phyloP scores from a whole-genome alignment of 2,329 filamentous ascomycete genomes.

The Canariomyces notabilis region DNA sequence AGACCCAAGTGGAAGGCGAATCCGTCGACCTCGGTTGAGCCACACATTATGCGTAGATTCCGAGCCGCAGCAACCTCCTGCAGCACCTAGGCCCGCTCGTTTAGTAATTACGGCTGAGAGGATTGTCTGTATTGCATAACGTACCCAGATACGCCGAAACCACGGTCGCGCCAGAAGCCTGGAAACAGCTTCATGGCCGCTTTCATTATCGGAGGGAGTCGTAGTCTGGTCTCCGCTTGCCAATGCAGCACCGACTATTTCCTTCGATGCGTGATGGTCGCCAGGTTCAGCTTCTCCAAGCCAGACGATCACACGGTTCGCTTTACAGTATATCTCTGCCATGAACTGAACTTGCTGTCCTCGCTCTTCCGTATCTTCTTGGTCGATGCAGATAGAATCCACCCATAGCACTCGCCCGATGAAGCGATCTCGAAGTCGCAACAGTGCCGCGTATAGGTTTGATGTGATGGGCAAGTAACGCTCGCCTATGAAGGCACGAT shows the following conservation, averaged over 20 bases:
- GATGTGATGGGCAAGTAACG: not conserved
- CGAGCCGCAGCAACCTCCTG: constrained; percentile 9
- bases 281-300: not conserved
- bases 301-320: constrained; percentile 6
- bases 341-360: not conserved
- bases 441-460: not conserved
- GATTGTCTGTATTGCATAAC: not conserved
- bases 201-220: not conserved
- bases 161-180: not conserved
- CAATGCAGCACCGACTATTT: not conserved
- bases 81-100: not conserved
- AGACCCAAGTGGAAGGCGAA: not conserved
- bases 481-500: not conserved
- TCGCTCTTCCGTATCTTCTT: not conserved
- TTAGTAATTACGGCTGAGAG: not conserved
- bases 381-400: constrained; percentile 2
- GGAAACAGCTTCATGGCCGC: not conserved
- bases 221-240: not conserved
- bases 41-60: constrained; percentile 2
- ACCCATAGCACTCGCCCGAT: not conserved
- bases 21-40: not conserved
- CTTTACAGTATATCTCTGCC: constrained; percentile 1
- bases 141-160: constrained; percentile 6
- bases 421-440: not conserved
- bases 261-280: not conserved